Evolutionary conservation across 2,329 filamentous ascomycete species (phyloP).

Genomic region (Rhynchosporium graminicola): DNA sequence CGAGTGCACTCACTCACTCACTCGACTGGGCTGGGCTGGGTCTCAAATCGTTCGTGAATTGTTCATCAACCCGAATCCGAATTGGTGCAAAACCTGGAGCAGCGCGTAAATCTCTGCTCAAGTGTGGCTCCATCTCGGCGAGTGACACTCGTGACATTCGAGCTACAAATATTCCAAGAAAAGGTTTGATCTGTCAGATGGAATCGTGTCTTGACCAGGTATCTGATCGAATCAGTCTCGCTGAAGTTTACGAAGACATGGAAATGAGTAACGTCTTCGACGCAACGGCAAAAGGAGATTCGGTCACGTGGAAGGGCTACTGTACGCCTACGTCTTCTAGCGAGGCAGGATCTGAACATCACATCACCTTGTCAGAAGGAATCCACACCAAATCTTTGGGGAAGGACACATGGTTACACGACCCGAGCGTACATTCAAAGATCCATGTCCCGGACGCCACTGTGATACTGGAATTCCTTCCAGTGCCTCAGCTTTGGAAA

Average conservation of each 20-base stretch:
- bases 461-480: neutral
- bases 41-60: neutral
- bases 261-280: neutral
- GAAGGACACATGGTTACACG: neutral
- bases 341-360: neutral
- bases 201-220: too few species aligned
- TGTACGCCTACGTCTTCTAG: neutral
- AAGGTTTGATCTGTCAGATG: too few species aligned
- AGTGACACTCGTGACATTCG: too few species aligned
- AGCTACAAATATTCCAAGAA: too few species aligned
- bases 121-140: too few species aligned
- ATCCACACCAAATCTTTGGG: neutral
- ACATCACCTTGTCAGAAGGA: neutral
- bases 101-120: too few species aligned
- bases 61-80: neutral
- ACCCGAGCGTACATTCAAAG: neutral
- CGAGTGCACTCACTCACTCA: neutral
- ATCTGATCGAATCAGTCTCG: too few species aligned
- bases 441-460: neutral
- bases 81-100: neutral
- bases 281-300: neutral
- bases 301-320: neutral
- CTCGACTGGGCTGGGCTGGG: too few species aligned
- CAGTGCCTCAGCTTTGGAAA: neutral
- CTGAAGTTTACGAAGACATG: neutral